These are phyloP conservation scores for Psilocybe azurescens DNA, from an alignment of 768 basidiomycete genomes.

Conservation along the genomic window DNA sequence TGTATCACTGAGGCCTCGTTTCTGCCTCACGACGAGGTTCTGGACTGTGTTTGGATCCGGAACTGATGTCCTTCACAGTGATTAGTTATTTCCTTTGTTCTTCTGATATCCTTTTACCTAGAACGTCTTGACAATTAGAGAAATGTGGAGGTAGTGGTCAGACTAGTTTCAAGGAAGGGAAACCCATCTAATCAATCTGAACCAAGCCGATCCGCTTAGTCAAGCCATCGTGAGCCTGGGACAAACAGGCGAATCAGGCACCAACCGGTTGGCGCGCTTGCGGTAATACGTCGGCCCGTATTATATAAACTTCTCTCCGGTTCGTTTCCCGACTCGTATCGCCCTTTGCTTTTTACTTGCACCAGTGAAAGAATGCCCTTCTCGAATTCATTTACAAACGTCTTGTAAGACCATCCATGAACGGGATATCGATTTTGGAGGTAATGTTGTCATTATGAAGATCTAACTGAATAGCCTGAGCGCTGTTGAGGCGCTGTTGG, in stretches of 20 bases:
- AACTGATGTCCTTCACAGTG: not conserved
- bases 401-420: not conserved
- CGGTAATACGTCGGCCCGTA: not conserved
- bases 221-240: constrained; percentile 2
- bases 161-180: not conserved
- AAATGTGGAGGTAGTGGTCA: constrained; percentile 1
- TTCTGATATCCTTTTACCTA: not conserved
- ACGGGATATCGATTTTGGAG: not conserved
- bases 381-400: not conserved
- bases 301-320: not conserved
- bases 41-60: not conserved
- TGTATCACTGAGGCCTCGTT: constrained; percentile 7
- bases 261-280: not conserved
- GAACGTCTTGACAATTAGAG: not conserved
- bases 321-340: not conserved
- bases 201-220: constrained; percentile 3
- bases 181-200: constrained; percentile 5
- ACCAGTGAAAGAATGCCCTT: not conserved
- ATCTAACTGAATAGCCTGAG: not conserved
- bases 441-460: not conserved
- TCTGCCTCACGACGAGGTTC: not conserved
- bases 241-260: not conserved
- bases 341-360: not conserved
- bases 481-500: not conserved
- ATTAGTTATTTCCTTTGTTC: not conserved